Evolutionary conservation across 352 stramenopile genomes (phyloP).

Genomic region (Phytopythium sindhum): DNA sequence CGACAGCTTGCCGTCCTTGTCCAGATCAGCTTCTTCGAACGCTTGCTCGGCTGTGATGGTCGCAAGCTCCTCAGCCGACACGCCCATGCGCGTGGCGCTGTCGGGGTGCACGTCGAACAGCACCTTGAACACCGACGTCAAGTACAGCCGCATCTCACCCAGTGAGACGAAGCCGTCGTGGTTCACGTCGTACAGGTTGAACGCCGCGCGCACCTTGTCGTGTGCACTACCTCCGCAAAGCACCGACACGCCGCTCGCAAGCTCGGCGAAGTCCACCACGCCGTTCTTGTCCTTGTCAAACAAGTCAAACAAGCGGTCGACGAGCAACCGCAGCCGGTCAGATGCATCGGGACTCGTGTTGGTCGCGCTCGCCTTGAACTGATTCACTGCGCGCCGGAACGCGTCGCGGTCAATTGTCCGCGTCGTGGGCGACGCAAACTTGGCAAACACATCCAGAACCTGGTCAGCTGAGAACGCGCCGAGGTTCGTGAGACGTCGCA

Average conservation of each 20-base stretch:
- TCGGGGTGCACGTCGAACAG: conserved; percentile 82
- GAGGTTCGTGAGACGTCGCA: conserved; percentile 76
- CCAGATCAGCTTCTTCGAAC: conserved; percentile 74
- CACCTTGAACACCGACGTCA: conserved; percentile 86
- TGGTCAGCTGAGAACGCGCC: conserved; percentile 63
- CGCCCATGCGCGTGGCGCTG: conserved; percentile 48
- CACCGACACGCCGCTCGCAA: conserved; percentile 75
- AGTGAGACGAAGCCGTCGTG: conserved; percentile 84
- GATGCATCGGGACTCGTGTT: conserved; percentile 18
- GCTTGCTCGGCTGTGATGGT: conserved; percentile 75
- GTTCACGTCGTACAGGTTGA: conserved; percentile 87
- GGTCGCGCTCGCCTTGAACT: conserved; percentile 37
- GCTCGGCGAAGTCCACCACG: conserved; percentile 76
- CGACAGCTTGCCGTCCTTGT: conserved; percentile 75
- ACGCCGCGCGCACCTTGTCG: conserved; percentile 80
- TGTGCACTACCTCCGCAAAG: conserved; percentile 63
- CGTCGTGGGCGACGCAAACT: conserved; percentile 50
- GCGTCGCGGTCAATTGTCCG: conserved; percentile 63
- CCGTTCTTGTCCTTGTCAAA: conserved; percentile 84
- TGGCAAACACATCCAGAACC: conserved; percentile 75
- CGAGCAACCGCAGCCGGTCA: conserved; percentile 51
- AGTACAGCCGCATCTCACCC: conserved; percentile 78
- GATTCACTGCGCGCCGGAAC: conserved; percentile 57
- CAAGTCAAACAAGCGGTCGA: conserved; percentile 76
- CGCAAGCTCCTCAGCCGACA: conserved; percentile 68